These are phyloP conservation scores for Amanita exitialis DNA, from an alignment of 768 basidiomycete species.

Conservation along the genomic window DNA sequence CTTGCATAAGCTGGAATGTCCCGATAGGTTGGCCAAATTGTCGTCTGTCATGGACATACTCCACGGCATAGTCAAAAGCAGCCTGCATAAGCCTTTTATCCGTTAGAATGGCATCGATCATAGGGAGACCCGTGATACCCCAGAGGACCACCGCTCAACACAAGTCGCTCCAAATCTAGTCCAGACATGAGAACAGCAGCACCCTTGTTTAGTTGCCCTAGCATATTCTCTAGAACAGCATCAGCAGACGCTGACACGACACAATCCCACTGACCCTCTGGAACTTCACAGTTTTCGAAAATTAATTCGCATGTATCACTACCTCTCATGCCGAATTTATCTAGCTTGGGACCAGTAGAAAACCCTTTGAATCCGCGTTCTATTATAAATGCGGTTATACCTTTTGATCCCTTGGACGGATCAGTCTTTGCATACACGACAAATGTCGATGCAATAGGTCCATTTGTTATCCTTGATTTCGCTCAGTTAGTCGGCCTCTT, in stretches of 20 bases:
- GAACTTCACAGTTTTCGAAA: conserved; percentile 85
- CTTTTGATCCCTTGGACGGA: conserved; percentile 69
- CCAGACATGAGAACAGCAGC: conserved; percentile 91
- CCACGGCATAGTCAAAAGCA: conserved; percentile 80
- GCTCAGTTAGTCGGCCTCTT: not conserved
- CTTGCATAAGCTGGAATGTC: conserved; percentile 95
- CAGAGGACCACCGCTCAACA: conserved; percentile 85
- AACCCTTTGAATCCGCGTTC: conserved; percentile 79
- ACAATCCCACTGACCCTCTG: conserved; percentile 50
- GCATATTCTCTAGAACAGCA: conserved; percentile 59
- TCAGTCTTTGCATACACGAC: conserved; percentile 90
- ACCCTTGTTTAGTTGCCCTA: conserved; percentile 73
- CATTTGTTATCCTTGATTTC: conserved; percentile 80
- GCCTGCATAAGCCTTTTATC: conserved; percentile 77
- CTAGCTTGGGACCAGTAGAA: conserved; percentile 82
- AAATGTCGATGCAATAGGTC: conserved; percentile 81
- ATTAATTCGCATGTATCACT: conserved; percentile 92
- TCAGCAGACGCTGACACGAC: conserved; percentile 2
- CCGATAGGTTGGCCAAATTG: conserved; percentile 86
- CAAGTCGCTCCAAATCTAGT: conserved; percentile 84
- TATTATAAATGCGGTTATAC: conserved; percentile 88
- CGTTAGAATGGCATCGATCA: not conserved
- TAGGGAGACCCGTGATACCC: conserved; percentile 40
- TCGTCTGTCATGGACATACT: conserved; percentile 88
- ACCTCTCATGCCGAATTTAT: conserved; percentile 96